A percentile compares a stretch with the other conserved stretches of the same genome.
These are phyloP conservation scores for Melampsora abietis-canadensis DNA, from an alignment of 1,284 basidiomycete species.

Conservation along the genomic window DNA sequence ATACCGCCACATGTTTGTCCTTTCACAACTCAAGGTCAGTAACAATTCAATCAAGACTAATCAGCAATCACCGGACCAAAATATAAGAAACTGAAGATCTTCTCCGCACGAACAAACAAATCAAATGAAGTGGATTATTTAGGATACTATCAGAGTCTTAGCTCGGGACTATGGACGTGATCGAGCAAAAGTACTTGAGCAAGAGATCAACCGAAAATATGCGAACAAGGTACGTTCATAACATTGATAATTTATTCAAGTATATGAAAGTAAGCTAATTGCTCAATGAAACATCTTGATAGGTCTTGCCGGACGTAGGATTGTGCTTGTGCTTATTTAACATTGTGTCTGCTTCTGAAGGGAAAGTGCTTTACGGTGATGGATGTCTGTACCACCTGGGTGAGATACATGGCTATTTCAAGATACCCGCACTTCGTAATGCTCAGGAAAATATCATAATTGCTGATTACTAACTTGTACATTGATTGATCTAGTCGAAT, in stretches of 20 bases:
- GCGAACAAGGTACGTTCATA: constrained; percentile 20
- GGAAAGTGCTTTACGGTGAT: constrained; percentile 41
- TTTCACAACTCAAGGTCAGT: constrained; percentile 18
- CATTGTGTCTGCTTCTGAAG: constrained; percentile 33
- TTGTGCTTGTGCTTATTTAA: constrained; percentile 34
- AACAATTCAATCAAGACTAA: neutral
- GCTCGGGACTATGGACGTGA: constrained; percentile 40
- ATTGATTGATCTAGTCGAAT: constrained; percentile 23
- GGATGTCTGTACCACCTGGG: constrained; percentile 41
- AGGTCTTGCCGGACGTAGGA: constrained; percentile 39
- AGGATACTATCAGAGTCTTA: constrained; percentile 40
- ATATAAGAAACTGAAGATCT: neutral
- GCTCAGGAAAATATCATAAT: no score
- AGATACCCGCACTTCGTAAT: no score
- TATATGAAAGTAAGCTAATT: neutral
- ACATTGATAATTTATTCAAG: neutral
- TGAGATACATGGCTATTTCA: neutral
- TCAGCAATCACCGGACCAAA: neutral
- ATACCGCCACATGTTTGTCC: constrained; percentile 8
- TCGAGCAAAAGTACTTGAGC: constrained; percentile 21
- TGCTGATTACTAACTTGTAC: neutral
- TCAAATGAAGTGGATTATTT: constrained; percentile 6
- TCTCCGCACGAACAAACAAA: neutral
- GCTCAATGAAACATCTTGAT: neutral
- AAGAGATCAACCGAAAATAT: constrained; percentile 39